Conservation (phyloP, 257 asterid species). For the Nemophila menziesii region DNA sequence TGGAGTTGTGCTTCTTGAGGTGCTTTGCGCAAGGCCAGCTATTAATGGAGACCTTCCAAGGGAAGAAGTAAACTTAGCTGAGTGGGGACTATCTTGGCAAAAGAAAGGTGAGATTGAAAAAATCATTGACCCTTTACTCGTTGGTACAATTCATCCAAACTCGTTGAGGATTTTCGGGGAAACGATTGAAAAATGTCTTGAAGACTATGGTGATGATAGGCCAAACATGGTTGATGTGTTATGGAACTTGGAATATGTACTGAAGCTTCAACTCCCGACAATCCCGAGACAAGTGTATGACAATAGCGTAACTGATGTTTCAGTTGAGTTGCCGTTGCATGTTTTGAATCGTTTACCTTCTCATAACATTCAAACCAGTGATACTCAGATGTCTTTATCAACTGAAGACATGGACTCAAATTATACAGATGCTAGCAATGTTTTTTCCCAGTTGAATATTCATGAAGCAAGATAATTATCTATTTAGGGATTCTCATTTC, state of each 20-base stretch:
- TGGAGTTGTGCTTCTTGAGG: constrained; percentile 62
- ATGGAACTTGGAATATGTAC: constrained; percentile 54
- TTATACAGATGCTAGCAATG: constrained; percentile 18
- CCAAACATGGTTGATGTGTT: constrained; percentile 49
- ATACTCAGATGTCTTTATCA: neutral
- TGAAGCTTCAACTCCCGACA: constrained; percentile 29
- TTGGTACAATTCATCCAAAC: constrained; percentile 27
- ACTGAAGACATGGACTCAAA: constrained; percentile 4
- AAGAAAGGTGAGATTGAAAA: constrained; percentile 27
- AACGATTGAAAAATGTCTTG: constrained; percentile 36
- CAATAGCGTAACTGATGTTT: constrained; percentile 28
- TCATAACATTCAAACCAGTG: constrained; percentile 9
- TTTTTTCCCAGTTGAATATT: constrained; percentile 25
- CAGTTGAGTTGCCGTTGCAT: constrained; percentile 23
- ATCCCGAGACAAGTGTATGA: constrained; percentile 18
- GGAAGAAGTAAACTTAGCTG: constrained; percentile 42
- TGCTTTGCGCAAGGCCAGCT: constrained; percentile 44
- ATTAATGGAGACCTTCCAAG: constrained; percentile 20
- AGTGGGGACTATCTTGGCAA: constrained; percentile 40
- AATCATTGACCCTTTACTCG: constrained; percentile 41
- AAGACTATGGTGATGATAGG: constrained; percentile 33
- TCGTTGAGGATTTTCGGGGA: constrained; percentile 44
- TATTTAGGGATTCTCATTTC: neutral
- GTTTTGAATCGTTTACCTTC: constrained; percentile 28
- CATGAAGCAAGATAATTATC: constrained; percentile 28